Evolutionary conservation across 352 stramenopile species (phyloP), one percentile per base, ranked within the genome.

Genomic region (Lagenidium sp.): DNA sequence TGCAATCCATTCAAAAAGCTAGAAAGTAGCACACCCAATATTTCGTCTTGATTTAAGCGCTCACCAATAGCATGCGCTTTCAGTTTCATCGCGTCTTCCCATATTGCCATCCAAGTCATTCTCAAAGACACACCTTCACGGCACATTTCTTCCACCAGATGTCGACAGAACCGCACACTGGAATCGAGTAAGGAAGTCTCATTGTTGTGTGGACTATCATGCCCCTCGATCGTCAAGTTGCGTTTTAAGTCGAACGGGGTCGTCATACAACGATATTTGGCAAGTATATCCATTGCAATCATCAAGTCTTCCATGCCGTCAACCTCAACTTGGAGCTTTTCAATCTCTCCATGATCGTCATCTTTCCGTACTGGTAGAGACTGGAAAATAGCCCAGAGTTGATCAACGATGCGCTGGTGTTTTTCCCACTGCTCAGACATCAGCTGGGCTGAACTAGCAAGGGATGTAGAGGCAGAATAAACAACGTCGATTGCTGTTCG

Each of bases 271-370:
- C n/a, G 47, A 29, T 89, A 89, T 24, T 77, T 78, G 13, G 55
- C 65, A 0, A 89, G 49, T 1, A 85, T 60, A 28, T 89, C 76
- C 64, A 85, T 80, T 1, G 68, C 57, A 13, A 89, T 53, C 50
- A 89, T 65, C 4, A 89, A 32, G 44, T 85, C 76, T 48, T 89
- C 76, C 51, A 85, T 62, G 34, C 78, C 73, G 32, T 89, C 76
- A 12, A 85, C 70, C 28, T 72, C 59, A 15, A 85, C 76, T 48
- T 89, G 76, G 13, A 88, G 57, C 35, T 66, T 65, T 11, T 61
- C 57, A 21, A 88, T 72, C 21, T 65, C 56, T 3, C 63, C 65
- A 1, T 48, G 48, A 50, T 88, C 76, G 6, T 68, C 60, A 12
- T 67, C 57, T 30, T 76, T 88, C n/a, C 73, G 61, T 41, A 69